Evolutionary conservation across 495 filamentous ascomycete genomes (phyloP).

Genomic region (Zalerion maritima): DNA sequence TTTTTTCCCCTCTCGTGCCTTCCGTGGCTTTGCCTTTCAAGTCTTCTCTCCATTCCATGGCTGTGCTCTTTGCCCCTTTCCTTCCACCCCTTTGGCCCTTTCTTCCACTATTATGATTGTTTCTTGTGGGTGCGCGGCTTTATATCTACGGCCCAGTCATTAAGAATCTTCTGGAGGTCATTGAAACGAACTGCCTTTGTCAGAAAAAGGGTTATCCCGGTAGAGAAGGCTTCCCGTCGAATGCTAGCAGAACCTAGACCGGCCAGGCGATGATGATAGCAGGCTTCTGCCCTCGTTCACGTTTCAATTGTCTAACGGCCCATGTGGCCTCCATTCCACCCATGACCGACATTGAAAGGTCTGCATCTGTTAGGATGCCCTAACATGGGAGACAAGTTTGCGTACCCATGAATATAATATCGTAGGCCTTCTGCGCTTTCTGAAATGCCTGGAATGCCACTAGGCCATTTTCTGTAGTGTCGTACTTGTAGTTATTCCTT

Average conservation of each 20-base stretch:
- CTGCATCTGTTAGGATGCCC: too few species aligned
- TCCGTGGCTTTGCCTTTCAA: too few species aligned
- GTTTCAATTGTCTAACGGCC: slow-evolving; percentile 1
- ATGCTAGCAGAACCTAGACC: slow-evolving; percentile 1
- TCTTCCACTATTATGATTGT: too few species aligned
- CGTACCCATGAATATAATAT: slow-evolving; percentile 1
- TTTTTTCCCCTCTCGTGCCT: too few species aligned
- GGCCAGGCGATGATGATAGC: slow-evolving; percentile 2
- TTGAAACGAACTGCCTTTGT: slow-evolving; percentile 3
- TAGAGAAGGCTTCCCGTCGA: slow-evolving; percentile 3
- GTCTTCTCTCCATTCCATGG: too few species aligned
- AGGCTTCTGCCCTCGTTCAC: background rate
- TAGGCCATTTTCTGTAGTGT: slow-evolving; percentile 1
- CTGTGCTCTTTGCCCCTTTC: too few species aligned
- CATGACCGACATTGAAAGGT: slow-evolving; percentile 40
- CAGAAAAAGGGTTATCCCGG: slow-evolving; percentile 1
- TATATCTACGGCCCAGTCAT: too few species aligned
- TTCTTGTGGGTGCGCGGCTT: too few species aligned
- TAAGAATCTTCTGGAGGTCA: slow-evolving; percentile 1
- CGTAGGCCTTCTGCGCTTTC: background rate
- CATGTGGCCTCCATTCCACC: slow-evolving; percentile 18
- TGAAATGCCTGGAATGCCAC: background rate
- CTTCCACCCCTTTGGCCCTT: too few species aligned
- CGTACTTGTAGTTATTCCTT: background rate
- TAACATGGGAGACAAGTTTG: too few species aligned